Percentiles rank a stretch among this genome's conserved stretches.
Conservation (phyloP, 2,329 filamentous ascomycete species). For the Clarireedia paspali region DNA sequence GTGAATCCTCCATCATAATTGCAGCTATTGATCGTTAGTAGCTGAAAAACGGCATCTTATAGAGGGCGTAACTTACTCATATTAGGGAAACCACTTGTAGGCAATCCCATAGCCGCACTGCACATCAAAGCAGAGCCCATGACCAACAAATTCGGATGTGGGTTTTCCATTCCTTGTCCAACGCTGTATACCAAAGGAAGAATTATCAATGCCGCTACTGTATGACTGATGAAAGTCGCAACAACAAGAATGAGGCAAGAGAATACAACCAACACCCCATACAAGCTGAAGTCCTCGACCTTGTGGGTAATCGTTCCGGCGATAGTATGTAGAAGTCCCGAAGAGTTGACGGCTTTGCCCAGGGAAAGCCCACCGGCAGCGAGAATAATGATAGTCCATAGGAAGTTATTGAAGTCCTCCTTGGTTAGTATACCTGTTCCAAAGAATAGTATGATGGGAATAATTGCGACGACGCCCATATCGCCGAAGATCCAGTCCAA, state of each 20-base stretch:
- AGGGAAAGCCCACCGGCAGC: slow-evolving; percentile 88
- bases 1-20: slow-evolving; percentile 97
- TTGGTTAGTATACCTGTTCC: slow-evolving; percentile 94
- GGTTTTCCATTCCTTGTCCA: slow-evolving; percentile 75
- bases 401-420: slow-evolving; percentile 99
- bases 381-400: slow-evolving; percentile 99
- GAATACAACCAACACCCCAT: slow-evolving; percentile 81
- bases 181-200: slow-evolving; percentile 84
- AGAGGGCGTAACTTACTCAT: slow-evolving; percentile 73
- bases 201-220: slow-evolving; percentile 91
- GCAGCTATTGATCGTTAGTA: slow-evolving; percentile 52
- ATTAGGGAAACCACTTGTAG: slow-evolving; percentile 94
- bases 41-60: not conserved
- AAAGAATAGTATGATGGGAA: slow-evolving; percentile 93
- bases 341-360: slow-evolving; percentile 89
- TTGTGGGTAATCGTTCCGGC: slow-evolving; percentile 65
- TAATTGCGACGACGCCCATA: slow-evolving; percentile 97
- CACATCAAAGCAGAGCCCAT: slow-evolving; percentile 97
- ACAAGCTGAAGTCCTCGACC: slow-evolving; percentile 74
- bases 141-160: slow-evolving; percentile 88
- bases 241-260: slow-evolving; percentile 78
- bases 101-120: slow-evolving; percentile 92
- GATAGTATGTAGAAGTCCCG: slow-evolving; percentile 83
- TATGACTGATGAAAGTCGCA: slow-evolving; percentile 96
- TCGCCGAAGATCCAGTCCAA: slow-evolving; percentile 85